Evolutionary conservation across 352 stramenopile species (phyloP).

Genomic region (Phytophthora quininea): DNA sequence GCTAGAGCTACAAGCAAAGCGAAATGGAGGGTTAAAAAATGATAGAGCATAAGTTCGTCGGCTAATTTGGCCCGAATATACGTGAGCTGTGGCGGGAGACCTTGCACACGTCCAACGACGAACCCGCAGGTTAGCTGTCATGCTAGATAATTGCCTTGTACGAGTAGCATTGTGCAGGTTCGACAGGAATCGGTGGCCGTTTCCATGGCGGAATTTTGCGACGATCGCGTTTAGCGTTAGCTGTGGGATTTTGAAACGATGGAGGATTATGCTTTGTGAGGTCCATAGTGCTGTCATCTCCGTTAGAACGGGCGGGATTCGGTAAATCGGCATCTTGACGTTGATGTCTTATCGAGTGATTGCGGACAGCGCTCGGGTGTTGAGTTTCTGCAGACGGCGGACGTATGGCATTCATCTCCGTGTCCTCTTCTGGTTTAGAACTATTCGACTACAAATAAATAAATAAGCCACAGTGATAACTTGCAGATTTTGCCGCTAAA

Average conservation of each 20-base stretch:
- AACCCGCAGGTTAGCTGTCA: no score
- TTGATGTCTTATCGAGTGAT: background rate
- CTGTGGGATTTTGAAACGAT: no score
- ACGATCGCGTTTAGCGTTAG: background rate
- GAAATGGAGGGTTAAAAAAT: slow-evolving; percentile 4
- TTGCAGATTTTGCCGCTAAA: background rate
- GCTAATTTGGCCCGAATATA: no score
- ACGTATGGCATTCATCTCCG: background rate
- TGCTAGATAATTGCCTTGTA: slow-evolving; percentile 41
- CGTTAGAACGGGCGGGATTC: background rate
- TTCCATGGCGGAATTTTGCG: slow-evolving; percentile 61
- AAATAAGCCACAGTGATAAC: background rate
- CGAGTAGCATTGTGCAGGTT: slow-evolving; percentile 54
- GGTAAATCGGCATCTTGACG: no score
- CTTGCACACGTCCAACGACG: no score
- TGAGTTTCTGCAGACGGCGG: background rate
- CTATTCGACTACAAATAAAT: slow-evolving; percentile 1
- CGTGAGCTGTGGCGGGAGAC: no score
- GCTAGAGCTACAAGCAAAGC: slow-evolving; percentile 47
- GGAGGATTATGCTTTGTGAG: background rate
- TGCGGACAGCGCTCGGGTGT: slow-evolving; percentile 7
- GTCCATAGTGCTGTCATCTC: background rate
- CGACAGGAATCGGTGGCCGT: slow-evolving; percentile 58
- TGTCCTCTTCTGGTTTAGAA: slow-evolving; percentile 5
- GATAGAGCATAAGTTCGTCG: no score